Conservation (phyloP, 768 basidiomycete species). For the Kwoniella sp. region DNA sequence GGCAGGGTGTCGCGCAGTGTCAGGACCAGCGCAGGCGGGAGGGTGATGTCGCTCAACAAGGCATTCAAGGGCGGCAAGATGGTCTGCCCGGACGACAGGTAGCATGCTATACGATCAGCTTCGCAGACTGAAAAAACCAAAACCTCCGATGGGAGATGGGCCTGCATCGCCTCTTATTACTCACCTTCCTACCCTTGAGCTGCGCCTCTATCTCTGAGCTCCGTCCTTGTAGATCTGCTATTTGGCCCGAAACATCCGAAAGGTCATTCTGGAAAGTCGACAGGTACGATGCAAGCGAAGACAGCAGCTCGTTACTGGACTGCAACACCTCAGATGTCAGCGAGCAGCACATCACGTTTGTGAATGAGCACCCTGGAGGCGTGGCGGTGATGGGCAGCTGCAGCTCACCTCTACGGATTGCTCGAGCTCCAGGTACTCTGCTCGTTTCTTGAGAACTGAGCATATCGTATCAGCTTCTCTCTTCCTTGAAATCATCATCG, state of each 20-base stretch:
- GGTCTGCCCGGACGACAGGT: too few relatives aligned
- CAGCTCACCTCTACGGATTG: conserved; percentile 43
- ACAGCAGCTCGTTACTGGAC: conserved; percentile 82
- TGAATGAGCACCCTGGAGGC: not conserved
- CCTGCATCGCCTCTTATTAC: too few relatives aligned
- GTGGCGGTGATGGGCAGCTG: not conserved
- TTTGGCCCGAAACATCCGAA: conserved; percentile 91
- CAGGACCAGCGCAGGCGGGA: conserved; percentile 76
- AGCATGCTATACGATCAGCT: not conserved
- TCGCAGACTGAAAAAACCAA: too few relatives aligned
- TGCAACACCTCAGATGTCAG: conserved; percentile 53
- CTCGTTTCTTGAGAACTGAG: conserved; percentile 30
- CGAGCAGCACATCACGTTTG: not conserved
- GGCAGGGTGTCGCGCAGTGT: conserved; percentile 82
- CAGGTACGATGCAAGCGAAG: conserved; percentile 85
- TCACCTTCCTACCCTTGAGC: conserved; percentile 79
- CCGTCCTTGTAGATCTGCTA: conserved; percentile 86
- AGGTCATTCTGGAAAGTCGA: conserved; percentile 95
- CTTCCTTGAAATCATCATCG: not conserved
- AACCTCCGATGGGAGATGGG: conserved; percentile 1
- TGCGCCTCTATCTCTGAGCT: conserved; percentile 88
- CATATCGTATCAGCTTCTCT: not conserved
- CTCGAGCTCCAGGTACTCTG: conserved; percentile 46
- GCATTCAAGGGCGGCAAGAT: conserved; percentile 84
- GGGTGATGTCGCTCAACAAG: conserved; percentile 75